These are phyloP conservation scores for Microdochium nivale DNA, from an alignment of 2,329 filamentous ascomycete genomes.

Conservation along the genomic window DNA sequence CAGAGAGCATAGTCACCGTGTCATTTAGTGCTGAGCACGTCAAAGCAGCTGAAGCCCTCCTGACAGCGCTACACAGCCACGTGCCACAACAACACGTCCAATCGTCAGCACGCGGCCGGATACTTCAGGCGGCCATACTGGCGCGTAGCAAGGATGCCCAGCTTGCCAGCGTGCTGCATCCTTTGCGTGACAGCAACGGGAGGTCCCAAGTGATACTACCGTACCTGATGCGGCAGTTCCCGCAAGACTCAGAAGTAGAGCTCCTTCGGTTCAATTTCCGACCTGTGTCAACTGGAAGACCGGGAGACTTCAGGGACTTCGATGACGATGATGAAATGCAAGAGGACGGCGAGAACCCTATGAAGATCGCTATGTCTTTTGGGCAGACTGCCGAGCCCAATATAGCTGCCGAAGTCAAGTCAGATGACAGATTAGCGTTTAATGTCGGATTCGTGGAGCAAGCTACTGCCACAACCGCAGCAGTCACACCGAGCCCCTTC, in stretches of 20 bases:
- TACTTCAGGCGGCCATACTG: slow-evolving; percentile 77
- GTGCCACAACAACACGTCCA: slow-evolving; percentile 60
- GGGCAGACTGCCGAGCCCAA: slow-evolving; percentile 4
- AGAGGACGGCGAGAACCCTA: neutral
- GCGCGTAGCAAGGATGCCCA: slow-evolving; percentile 62
- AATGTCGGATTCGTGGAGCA: slow-evolving; percentile 11
- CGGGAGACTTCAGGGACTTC: slow-evolving; percentile 11
- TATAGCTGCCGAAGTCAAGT: slow-evolving; percentile 21
- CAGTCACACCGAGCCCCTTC: slow-evolving; percentile 9
- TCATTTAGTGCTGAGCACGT: slow-evolving; percentile 37
- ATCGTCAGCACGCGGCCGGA: slow-evolving; percentile 61
- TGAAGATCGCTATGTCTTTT: neutral
- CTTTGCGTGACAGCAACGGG: slow-evolving; percentile 55
- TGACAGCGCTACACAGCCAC: slow-evolving; percentile 52
- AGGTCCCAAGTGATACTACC: slow-evolving; percentile 70
- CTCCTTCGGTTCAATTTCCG: slow-evolving; percentile 55
- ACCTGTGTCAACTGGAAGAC: slow-evolving; percentile 18
- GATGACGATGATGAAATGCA: slow-evolving; percentile 16
- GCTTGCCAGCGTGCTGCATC: slow-evolving; percentile 75
- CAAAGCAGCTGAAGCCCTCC: slow-evolving; percentile 49
- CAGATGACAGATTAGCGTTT: slow-evolving; percentile 11
- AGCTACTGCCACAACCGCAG: neutral
- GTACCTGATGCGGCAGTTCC: slow-evolving; percentile 61
- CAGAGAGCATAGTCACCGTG: slow-evolving; percentile 19
- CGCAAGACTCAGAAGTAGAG: slow-evolving; percentile 59